Percentiles rank a stretch among this genome's conserved stretches.
Conservation (phyloP, 2,329 filamentous ascomycete genomes). For the Paracorniculantispora psalliotae region DNA sequence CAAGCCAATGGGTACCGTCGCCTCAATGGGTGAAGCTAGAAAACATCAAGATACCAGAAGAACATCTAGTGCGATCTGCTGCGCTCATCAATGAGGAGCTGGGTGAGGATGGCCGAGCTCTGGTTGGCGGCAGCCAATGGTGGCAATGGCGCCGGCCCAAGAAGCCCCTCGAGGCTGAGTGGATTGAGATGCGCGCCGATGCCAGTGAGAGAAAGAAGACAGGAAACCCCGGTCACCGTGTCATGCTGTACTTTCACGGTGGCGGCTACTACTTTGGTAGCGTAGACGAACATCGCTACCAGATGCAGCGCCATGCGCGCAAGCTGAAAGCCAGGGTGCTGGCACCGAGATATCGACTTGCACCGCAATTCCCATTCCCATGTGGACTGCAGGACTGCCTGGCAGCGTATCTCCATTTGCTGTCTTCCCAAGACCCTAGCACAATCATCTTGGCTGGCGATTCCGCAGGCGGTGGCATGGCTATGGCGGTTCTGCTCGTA, state of each 20-base stretch:
- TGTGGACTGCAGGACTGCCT: conserved; percentile 88
- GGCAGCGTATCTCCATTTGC: conserved; percentile 78
- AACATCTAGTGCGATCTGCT: conserved; percentile 63
- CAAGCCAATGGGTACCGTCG: conserved; percentile 82
- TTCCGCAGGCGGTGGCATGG: conserved; percentile 90
- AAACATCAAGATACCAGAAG: conserved; percentile 57
- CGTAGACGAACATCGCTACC: conserved; percentile 95
- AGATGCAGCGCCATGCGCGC: conserved; percentile 90
- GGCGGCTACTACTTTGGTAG: conserved; percentile 95
- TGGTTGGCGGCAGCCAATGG: conserved; percentile 78
- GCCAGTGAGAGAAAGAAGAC: conserved; percentile 59
- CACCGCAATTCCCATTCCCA: conserved; percentile 93
- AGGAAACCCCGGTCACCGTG: conserved; percentile 58
- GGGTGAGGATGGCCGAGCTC: conserved; percentile 67
- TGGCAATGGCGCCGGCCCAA: conserved; percentile 79
- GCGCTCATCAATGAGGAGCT: conserved; percentile 65
- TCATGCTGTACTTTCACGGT: conserved; percentile 93
- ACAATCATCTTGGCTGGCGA: conserved; percentile 88
- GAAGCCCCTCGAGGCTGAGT: conserved; percentile 71
- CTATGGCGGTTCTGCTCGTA: conserved; percentile 71
- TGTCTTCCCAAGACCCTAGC: conserved; percentile 68
- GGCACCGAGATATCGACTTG: conserved; percentile 78
- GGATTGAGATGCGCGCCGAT: conserved; percentile 92
- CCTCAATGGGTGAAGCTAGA: conserved; percentile 84
- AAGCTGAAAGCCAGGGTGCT: conserved; percentile 89